phyloP scores from a whole-genome alignment of 441 rosid genomes.

The Eruca vesicaria region DNA sequence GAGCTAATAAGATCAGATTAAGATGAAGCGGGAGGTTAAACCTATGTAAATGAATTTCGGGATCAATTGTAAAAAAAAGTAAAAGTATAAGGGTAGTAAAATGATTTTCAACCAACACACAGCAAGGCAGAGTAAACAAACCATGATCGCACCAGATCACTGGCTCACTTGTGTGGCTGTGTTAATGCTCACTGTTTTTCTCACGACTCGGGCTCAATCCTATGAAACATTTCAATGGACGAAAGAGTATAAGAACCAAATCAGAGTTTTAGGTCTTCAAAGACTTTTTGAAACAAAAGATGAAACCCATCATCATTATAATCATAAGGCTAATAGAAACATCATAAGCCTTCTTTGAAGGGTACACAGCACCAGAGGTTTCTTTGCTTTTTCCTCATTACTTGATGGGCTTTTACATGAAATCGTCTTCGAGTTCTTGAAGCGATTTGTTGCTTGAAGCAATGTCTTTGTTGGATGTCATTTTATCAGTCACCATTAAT shows the following conservation, averaged over 20 bases:
- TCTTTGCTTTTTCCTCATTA: neutral
- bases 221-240: slow-evolving; percentile 25
- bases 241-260: slow-evolving; percentile 14
- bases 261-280: slow-evolving; percentile 17
- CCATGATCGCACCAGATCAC: slow-evolving; percentile 8
- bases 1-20: neutral
- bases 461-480: slow-evolving; percentile 94
- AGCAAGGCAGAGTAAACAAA: neutral
- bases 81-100: neutral
- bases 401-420: slow-evolving; percentile 56
- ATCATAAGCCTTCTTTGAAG: slow-evolving; percentile 22
- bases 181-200: neutral
- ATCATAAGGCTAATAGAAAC: neutral
- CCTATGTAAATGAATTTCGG: neutral
- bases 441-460: slow-evolving; percentile 80
- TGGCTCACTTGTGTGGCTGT: neutral
- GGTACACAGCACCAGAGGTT: slow-evolving; percentile 16
- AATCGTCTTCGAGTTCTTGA: slow-evolving; percentile 97
- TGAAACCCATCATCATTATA: slow-evolving; percentile 2
- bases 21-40: neutral
- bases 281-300: slow-evolving; percentile 9
- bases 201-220: slow-evolving; percentile 17
- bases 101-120: neutral
- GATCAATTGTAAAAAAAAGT: neutral
- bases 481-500: slow-evolving; percentile 92